Base-by-base conservation (phyloP, 208 protist genomes). In the Wallacemonas sp. region DNA sequence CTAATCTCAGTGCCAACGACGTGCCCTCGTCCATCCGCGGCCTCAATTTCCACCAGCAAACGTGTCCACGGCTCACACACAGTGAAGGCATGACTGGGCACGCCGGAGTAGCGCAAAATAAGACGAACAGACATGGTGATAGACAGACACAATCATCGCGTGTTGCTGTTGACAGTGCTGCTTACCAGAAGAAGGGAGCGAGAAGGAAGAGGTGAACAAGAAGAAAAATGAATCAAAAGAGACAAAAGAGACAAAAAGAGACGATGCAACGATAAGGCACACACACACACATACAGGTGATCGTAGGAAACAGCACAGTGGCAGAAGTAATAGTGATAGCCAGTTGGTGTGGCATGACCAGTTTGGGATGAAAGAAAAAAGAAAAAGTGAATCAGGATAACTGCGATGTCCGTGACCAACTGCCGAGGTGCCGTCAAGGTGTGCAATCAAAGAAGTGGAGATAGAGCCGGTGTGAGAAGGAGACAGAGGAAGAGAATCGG, bases 41-140 rank as follows among this genome's bases (percentile, higher is more conserved):
- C 5, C 8, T 55, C 47, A 0, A 33, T 19, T 19, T 55, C 0
- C 5, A 55, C 21, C 24, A 55, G 21, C 26, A 26, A 33, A 27
- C 47, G 47, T 33, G 21, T 33, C 47, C 47, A 55, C n/a, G 47
- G 47, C 47, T 19, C 47, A 11, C 11, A 9, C 24, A 55, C 15
- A 11, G 47, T 34, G 11, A 55, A 27, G n/a, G 47, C 47, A n/a
- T 55, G 47, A 27, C 47, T 55, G 11, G 47, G 47, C 47, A n/a
- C 24, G 11, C 15, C 15, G 24, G 3, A 26, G 47, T 34, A 55
- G 11, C 26, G 47, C 11, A 55, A 27, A 55, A 55, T 55, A 4
- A 19, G 4, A n/a, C 47, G 26, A 19, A 55, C 47, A n/a, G 47
- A 26, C 47, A 55, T 55, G 45, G 19, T 22, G 45, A 51, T 22